These are phyloP conservation scores for Pseudogymnoascus sp. DNA, from an alignment of 2,329 filamentous ascomycete species.

Conservation along the genomic window DNA sequence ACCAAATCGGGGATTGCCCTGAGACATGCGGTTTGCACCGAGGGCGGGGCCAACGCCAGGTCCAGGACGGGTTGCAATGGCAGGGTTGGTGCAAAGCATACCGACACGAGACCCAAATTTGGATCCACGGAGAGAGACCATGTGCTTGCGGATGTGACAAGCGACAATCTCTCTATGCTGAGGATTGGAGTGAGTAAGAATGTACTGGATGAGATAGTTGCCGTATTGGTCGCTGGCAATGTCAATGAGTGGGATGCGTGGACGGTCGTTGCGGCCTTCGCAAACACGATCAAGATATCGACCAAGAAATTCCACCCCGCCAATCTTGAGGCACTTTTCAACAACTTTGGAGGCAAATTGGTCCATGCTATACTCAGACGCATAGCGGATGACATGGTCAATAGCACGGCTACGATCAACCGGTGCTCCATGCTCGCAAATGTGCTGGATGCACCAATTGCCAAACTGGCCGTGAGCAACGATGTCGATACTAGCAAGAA, in stretches of 20 bases:
- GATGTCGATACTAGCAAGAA: conserved; percentile 88
- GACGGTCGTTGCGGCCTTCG: conserved; percentile 80
- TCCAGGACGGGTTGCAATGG: conserved; percentile 78
- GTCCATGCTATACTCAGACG: conserved; percentile 95
- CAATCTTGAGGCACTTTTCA: conserved; percentile 97
- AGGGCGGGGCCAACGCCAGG: conserved; percentile 66
- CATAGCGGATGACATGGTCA: conserved; percentile 89
- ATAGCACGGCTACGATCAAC: conserved; percentile 87
- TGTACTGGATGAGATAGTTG: conserved; percentile 97
- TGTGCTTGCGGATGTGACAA: conserved; percentile 93
- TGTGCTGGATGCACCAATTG: conserved; percentile 99
- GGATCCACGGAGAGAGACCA: conserved; percentile 96
- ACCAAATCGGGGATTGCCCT: conserved; percentile 47
- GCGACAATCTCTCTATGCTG: conserved; percentile 92
- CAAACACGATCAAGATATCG: conserved; percentile 92
- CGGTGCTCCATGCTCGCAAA: conserved; percentile 90
- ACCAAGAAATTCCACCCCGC: conserved; percentile 78
- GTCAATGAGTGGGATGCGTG: conserved; percentile 93
- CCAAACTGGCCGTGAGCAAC: conserved; percentile 97
- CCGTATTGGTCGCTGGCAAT: conserved; percentile 98
- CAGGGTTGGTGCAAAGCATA: conserved; percentile 97
- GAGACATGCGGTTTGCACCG: conserved; percentile 41
- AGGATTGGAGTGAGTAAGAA: conserved; percentile 75
- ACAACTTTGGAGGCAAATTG: conserved; percentile 99
- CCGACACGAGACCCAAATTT: conserved; percentile 98